A percentile compares a stretch with the other conserved stretches of the same genome.
phyloP scores from a whole-genome alignment of 192 early-diverging fungal species.

The Coemansia sp. region DNA sequence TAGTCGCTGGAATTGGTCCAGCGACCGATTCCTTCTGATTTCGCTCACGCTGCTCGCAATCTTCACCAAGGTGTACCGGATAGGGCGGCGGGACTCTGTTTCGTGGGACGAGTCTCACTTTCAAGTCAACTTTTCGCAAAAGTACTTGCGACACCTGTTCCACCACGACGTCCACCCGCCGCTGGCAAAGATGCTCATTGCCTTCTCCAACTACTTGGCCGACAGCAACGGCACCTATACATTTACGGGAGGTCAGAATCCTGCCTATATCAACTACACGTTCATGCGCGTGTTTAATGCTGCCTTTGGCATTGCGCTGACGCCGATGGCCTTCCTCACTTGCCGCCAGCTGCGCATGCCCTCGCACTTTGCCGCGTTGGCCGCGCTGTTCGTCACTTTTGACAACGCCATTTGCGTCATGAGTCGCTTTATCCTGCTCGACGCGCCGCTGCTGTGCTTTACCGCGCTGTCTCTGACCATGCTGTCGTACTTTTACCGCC shows the following conservation, averaged over 20 bases:
- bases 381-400: slow-evolving; percentile 77
- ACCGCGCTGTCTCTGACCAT: slow-evolving; percentile 72
- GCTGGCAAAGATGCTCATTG: slow-evolving; percentile 95
- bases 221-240: slow-evolving; percentile 86
- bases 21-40: slow-evolving; percentile 37
- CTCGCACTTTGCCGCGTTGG: slow-evolving; percentile 63
- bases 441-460: slow-evolving; percentile 93
- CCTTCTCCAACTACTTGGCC: slow-evolving; percentile 77
- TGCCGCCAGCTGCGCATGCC: slow-evolving; percentile 78
- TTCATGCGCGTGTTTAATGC: slow-evolving; percentile 93
- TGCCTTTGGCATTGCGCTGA: slow-evolving; percentile 86
- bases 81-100: slow-evolving; percentile 52
- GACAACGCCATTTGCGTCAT: slow-evolving; percentile 70
- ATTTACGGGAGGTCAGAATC: slow-evolving; percentile 87
- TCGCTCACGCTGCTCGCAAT: slow-evolving; percentile 42
- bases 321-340: slow-evolving; percentile 90
- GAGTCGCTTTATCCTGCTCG: slow-evolving; percentile 92
- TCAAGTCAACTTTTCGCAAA: slow-evolving; percentile 78
- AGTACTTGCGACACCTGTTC: slow-evolving; percentile 92
- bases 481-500: slow-evolving; percentile 74
- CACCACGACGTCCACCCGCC: slow-evolving; percentile 99
- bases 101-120: slow-evolving; percentile 78
- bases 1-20: background rate
- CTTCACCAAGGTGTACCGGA: slow-evolving; percentile 43
- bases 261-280: slow-evolving; percentile 76